phyloP scores from a whole-genome alignment of 352 stramenopile genomes.

The Phytophthora cactorum region DNA sequence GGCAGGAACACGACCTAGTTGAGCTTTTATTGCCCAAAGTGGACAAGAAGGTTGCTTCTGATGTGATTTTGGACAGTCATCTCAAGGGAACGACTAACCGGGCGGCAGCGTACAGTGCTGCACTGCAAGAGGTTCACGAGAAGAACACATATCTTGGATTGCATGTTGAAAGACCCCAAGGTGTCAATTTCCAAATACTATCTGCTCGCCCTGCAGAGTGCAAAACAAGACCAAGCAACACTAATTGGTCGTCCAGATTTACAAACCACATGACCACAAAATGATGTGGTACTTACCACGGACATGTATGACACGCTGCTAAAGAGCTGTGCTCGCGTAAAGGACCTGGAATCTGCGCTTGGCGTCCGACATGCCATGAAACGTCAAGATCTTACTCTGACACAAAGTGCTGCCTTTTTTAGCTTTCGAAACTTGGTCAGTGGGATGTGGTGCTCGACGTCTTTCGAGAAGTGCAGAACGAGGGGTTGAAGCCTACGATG shows the following conservation, averaged over 20 bases:
- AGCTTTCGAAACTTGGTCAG: background rate
- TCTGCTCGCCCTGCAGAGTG: background rate
- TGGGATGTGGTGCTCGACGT: background rate
- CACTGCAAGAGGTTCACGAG: background rate
- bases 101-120: background rate
- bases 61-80: background rate
- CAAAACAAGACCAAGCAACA: background rate
- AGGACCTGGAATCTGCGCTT: background rate
- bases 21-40: background rate
- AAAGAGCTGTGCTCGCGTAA: background rate
- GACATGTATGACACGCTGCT: background rate
- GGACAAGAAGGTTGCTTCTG: background rate
- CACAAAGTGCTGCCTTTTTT: background rate
- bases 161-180: background rate
- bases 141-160: background rate
- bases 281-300: background rate
- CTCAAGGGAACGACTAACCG: background rate
- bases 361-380: background rate
- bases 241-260: constrained; percentile 1
- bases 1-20: background rate
- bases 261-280: background rate
- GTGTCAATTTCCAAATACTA: background rate
- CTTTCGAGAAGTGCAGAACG: background rate
- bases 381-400: background rate
- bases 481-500: background rate